Base-by-base conservation (phyloP, 352 stramenopile genomes). In the Phytophthora pisi region DNA sequence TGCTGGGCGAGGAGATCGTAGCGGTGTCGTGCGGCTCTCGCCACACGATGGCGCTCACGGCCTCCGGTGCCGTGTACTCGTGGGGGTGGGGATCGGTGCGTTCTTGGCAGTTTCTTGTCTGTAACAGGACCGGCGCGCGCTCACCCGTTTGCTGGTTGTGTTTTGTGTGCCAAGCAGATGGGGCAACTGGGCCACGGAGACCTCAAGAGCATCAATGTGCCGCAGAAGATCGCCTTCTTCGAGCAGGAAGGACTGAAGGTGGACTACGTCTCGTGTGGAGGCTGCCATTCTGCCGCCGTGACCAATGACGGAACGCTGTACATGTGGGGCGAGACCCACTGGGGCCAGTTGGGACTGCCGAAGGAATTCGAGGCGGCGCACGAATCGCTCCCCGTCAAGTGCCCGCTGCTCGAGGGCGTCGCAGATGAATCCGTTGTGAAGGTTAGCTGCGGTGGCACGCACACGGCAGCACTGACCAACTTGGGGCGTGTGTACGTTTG, bases 291-390 rank as follows among this genome's bases (percentile, higher is more conserved):
- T 24, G 87, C 82, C 15, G 87, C 87, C 5, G 84, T 95, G 52
- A 82, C 87, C 15, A 78, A 74, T 23, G 75, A 91, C 38, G 87
- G 87, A 10, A 74, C 78, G 18, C 47, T 93, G 59, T 95, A 91
- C 78, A 93, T 84, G 84, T 95, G 87, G 87, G 87, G 87, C 2
- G 87, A 95, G 64, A 75, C 85, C 8, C 87, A 93, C 60, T 95
- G 87, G 87, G 85, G 87, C 2, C 87, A 95, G 31, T 71, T 95
- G 23, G 87, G 87, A 8, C 56, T 95, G 23, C 74, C 82, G 1
- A 89, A 88, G 55, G 81, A 91, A 55, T 85, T 82, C 62, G 78
- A 75, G 23, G 77, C 80, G 4, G 64, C 67, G 38, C 64, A 93
- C 58, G 84, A 92, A 71, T 81, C 82, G 10, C 62, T 88, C 24